A percentile compares a stretch with the other conserved stretches of the same genome.
Evolutionary conservation across 108 stramenopile species (phyloP).

Genomic region (Conticribra guillardii): DNA sequence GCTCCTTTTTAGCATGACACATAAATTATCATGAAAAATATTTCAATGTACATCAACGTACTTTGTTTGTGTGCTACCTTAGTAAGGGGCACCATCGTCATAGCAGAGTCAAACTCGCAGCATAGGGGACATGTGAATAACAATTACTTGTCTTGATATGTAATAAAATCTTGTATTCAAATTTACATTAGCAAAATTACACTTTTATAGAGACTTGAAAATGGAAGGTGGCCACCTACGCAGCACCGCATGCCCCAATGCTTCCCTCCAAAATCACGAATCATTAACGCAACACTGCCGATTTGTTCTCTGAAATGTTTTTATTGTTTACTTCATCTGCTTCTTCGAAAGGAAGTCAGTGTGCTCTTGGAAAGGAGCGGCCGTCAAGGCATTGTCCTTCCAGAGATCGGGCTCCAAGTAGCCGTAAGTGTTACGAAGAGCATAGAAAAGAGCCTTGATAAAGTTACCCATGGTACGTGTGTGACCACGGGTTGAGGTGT

Average conservation of each 20-base stretch:
- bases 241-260: constrained; percentile 64
- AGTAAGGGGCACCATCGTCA: no score
- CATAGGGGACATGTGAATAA: no score
- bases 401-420: constrained; percentile 99
- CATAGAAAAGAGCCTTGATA: constrained; percentile 99
- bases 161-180: no score
- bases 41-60: no score
- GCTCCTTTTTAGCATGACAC: no score
- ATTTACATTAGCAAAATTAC: no score
- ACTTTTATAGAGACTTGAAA: no score
- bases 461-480: constrained; percentile 99
- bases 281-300: constrained; percentile 39
- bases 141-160: no score
- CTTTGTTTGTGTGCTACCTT: no score
- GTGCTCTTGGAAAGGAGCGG: constrained; percentile 98
- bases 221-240: constrained; percentile 69
- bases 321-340: constrained; percentile 46
- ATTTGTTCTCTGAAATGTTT: constrained; percentile 16
- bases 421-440: constrained; percentile 97
- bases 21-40: no score
- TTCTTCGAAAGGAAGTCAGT: constrained; percentile 99
- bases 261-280: constrained; percentile 27
- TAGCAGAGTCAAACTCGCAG: no score
- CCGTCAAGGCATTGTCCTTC: constrained; percentile 88
- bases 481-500: constrained; percentile 94